Evolutionary conservation across 352 stramenopile genomes (phyloP).

Genomic region (Phytophthora cajani): DNA sequence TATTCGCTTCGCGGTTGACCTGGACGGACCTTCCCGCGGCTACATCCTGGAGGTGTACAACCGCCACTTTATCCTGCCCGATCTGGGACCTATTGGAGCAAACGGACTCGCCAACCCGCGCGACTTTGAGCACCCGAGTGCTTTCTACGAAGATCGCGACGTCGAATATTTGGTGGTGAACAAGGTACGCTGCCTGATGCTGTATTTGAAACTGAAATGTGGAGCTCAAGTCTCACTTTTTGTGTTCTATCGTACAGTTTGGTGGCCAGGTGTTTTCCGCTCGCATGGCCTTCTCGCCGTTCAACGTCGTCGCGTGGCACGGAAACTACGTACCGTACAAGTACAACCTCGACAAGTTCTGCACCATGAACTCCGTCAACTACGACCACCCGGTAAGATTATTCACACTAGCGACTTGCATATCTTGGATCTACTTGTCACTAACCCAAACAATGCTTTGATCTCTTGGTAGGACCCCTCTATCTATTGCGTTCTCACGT

Average conservation of each 20-base stretch:
- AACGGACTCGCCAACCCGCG: conserved; percentile 97
- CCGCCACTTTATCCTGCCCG: conserved; percentile 95
- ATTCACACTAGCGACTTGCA: background rate
- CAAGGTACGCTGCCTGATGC: conserved; percentile 45
- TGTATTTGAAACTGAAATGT: background rate
- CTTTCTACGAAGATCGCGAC: conserved; percentile 90
- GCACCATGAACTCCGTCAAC: conserved; percentile 95
- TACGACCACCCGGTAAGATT: conserved; percentile 92
- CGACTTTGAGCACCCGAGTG: conserved; percentile 94
- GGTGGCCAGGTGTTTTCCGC: conserved; percentile 90
- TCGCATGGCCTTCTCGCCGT: conserved; percentile 89
- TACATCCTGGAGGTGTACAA: conserved; percentile 97
- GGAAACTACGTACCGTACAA: conserved; percentile 98
- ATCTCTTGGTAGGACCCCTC: conserved; percentile 82
- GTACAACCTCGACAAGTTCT: conserved; percentile 96
- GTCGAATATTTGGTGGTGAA: conserved; percentile 75
- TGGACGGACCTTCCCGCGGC: conserved; percentile 86
- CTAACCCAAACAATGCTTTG: background rate
- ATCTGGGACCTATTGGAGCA: conserved; percentile 95
- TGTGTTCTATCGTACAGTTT: conserved; percentile 56
- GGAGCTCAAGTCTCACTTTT: background rate
- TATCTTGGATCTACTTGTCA: background rate
- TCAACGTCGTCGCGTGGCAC: conserved; percentile 98
- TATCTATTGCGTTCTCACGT: conserved; percentile 98
- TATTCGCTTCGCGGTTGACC: conserved; percentile 93